phyloP scores from a whole-genome alignment of 208 protist genomes.

The Vickermania ingenoplastis region DNA sequence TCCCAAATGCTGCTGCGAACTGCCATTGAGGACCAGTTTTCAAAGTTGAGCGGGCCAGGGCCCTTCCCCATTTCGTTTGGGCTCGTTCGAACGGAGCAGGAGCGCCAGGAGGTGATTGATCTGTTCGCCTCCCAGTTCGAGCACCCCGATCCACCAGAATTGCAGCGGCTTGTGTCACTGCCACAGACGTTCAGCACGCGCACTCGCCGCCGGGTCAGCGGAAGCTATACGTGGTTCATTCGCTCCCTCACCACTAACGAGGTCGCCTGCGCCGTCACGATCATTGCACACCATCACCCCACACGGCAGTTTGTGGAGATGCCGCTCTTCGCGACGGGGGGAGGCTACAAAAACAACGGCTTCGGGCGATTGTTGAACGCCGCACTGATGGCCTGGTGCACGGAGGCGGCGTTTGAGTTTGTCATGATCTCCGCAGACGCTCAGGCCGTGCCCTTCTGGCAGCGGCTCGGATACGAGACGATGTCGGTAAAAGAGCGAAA shows the following conservation, averaged over 20 bases:
- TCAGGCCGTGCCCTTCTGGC: constrained; percentile 77
- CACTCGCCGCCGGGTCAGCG: constrained; percentile 52
- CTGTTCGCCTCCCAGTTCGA: constrained; percentile 80
- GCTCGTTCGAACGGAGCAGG: constrained; percentile 42
- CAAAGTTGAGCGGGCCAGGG: constrained; percentile 47
- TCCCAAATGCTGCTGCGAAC: constrained; percentile 69
- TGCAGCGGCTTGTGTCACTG: constrained; percentile 57
- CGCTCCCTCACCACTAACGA: constrained; percentile 54
- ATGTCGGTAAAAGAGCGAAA: constrained; percentile 67
- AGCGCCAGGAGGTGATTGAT: constrained; percentile 55
- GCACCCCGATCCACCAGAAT: constrained; percentile 62
- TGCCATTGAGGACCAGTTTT: constrained; percentile 71
- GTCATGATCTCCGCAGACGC: constrained; percentile 82
- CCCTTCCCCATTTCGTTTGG: constrained; percentile 62
- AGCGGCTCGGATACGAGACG: constrained; percentile 57
- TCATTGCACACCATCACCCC: constrained; percentile 64
- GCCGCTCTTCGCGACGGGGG: constrained; percentile 78
- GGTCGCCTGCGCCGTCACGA: constrained; percentile 66
- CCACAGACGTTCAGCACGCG: constrained; percentile 61
- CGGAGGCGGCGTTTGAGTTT: constrained; percentile 53
- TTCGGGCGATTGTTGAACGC: constrained; percentile 70
- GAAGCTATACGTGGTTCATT: constrained; percentile 76
- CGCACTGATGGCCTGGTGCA: constrained; percentile 60
- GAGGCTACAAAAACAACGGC: constrained; percentile 79
- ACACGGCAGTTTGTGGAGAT: constrained; percentile 78